Base-by-base conservation (phyloP, 2,329 filamentous ascomycete species). In the Neofusicoccum ribis region DNA sequence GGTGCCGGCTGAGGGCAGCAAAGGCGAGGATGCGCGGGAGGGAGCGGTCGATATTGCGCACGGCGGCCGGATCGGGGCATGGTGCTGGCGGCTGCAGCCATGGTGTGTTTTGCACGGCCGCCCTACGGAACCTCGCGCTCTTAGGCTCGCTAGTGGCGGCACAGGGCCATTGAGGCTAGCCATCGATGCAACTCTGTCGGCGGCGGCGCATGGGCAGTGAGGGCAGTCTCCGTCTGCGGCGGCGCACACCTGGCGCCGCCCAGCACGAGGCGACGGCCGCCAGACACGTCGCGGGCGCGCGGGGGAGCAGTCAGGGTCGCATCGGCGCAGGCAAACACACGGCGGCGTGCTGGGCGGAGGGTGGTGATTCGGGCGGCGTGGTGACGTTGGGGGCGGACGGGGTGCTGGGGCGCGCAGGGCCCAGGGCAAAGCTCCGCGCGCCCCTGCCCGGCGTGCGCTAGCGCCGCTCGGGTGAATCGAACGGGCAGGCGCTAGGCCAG, bases 31-130 rank as follows among this genome's bases (percentile, higher is more conserved):
- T 58, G 27, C 15, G 54, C 54, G 41, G 37, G 41, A 59, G 54
- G 54, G 54, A 59, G 54, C 56, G 56, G 56, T 44, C 54, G 54
- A 58, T 34, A 46, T 14, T 58, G 54, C 9, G 52, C 37, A 27
- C 2, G 23, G 7, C 8, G 43, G 43, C 56, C 56, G 27, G 15
- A 60, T 47, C 5, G 20, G 56, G 56, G 23, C n/a, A 47, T 37
- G 50, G 50, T 37, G 50, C 15, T 20, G 9, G 14, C 34, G 5
- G 56, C 41, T 23, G 41, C 23, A 34, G 39, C n/a, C 37, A 41
- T 12, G 36, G 17, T 15, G 39, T 43, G 37, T 43, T 59, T n/a
- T 47, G 27, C 9, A 37, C 9, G 31, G 50, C 3, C 14, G 31
- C 54, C 39, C 37, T 58, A 44, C 23, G 8, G 39, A 17, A n/a